phyloP scores from a whole-genome alignment of 1,284 basidiomycete species.

The Pseudozyma flocculosa region DNA sequence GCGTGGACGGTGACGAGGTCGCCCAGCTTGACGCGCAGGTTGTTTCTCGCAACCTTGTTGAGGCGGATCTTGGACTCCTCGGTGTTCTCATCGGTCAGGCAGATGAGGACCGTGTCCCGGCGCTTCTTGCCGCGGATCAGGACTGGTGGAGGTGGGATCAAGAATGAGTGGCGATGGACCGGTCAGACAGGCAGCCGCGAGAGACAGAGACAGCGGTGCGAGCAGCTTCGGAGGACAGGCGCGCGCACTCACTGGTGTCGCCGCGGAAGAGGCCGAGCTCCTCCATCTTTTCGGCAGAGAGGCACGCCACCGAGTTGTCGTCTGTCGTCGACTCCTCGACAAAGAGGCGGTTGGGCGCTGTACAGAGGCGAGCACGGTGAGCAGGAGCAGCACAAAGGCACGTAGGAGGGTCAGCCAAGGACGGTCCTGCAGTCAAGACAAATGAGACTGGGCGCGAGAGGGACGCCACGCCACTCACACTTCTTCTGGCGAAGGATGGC shows the following conservation, averaged over 20 bases:
- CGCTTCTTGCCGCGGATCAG: conserved; percentile 77
- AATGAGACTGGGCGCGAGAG: neutral
- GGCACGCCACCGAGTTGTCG: conserved; percentile 73
- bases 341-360: conserved; percentile 52
- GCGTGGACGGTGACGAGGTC: conserved; percentile 94
- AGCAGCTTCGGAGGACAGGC: no score
- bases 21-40: conserved; percentile 94
- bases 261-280: conserved; percentile 88
- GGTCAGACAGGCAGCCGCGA: no score
- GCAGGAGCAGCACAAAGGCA: no score
- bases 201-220: no score
- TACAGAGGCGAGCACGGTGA: neutral
- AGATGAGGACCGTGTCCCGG: conserved; percentile 86
- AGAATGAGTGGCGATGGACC: no score
- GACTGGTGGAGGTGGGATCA: no score
- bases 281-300: conserved; percentile 97
- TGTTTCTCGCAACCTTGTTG: conserved; percentile 98
- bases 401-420: no score
- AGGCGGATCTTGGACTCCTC: conserved; percentile 97
- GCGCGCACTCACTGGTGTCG: conserved; percentile 67
- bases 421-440: neutral
- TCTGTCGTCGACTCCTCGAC: conserved; percentile 58
- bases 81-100: conserved; percentile 88
- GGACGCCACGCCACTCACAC: conserved; percentile 25
- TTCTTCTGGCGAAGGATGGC: conserved; percentile 56